phyloP scores from a whole-genome alignment of 2,329 filamentous ascomycete species.

The Exophiala phaeomuriformis region DNA sequence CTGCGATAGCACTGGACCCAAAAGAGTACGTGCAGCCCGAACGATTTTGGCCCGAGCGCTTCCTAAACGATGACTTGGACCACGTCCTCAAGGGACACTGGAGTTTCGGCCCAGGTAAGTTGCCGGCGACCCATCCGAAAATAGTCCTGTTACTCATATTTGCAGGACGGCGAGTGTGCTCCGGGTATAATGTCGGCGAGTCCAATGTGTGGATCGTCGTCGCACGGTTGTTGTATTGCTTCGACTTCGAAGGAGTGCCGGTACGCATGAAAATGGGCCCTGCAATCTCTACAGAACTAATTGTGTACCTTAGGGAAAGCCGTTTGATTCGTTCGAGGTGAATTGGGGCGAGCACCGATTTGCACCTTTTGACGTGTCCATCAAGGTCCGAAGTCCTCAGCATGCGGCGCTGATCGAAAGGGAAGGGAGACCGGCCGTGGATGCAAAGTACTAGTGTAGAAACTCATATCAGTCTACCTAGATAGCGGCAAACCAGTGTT shows the following conservation, averaged over 20 bases:
- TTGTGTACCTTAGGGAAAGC: constrained; percentile 6
- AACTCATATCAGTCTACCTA: background rate
- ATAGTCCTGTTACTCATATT: background rate
- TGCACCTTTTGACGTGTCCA: constrained; percentile 29
- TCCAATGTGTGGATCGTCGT: constrained; percentile 20
- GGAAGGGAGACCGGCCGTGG: constrained; percentile 16
- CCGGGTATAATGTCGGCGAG: constrained; percentile 21
- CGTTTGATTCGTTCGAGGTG: constrained; percentile 12
- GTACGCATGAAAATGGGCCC: constrained; percentile 2
- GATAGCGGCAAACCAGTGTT: background rate
- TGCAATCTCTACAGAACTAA: background rate
- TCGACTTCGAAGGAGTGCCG: constrained; percentile 19
- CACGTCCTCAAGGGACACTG: constrained; percentile 30
- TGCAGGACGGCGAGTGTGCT: constrained; percentile 17
- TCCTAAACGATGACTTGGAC: constrained; percentile 24
- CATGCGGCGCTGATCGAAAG: constrained; percentile 25
- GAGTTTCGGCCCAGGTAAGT: constrained; percentile 21
- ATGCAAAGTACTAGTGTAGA: constrained; percentile 12
- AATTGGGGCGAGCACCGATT: constrained; percentile 21
- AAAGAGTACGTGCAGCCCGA: constrained; percentile 21
- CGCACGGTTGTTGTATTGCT: constrained; percentile 19
- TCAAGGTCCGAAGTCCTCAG: constrained; percentile 23
- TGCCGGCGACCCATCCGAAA: background rate
- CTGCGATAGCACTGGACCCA: constrained; percentile 39
- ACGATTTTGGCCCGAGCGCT: constrained; percentile 24